Base-by-base conservation (phyloP, 2,329 filamentous ascomycete species). In the Neospermospora avenae region DNA sequence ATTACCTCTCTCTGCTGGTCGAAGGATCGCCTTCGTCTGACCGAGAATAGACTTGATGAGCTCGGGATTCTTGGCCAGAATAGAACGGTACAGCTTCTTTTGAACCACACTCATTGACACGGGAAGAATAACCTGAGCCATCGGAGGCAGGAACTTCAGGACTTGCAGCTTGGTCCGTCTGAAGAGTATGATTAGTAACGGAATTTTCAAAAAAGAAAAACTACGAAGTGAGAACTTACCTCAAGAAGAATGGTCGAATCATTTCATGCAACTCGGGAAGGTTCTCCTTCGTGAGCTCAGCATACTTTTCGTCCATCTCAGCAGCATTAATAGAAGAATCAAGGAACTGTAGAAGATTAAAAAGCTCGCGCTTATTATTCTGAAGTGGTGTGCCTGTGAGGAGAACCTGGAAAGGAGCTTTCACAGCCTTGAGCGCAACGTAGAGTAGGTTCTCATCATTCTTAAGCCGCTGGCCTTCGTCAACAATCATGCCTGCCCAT, bases 81-180 rank as follows among this genome's bases (percentile, higher is more conserved):
- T 97, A 2, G 90, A 96, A 71, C 93, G 95, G 77, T 95, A 96
- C 0, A 99, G 81, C 71, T 91, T 95, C 77, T 96, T 95, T 72
- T 99, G 96, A 13, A 99, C 79, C 14, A 91, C 81, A 1, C 90
- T 93, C 93, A 98, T 97, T 2, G 90, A 93, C n/a, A 99, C 87
- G 0, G 95, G 95, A 4, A 99, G 77, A 63, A 99, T 98, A 67
- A 99, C 92, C 70, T 98, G 93, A 1, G 90, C 88, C 84, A 99
- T 92, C 0, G 93, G 88, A 0, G 95, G 95, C 10, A 99, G 78
- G 74, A 97, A 96, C 41, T 90, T 93, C 55, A 99, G 79, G 0
- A 97, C 93, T 63, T 93, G 88, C 13, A 87, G 87, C 73, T 99
- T 99, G 2, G 95, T 98, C 46, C 95, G 87, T 49, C 87, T 83